Evolutionary conservation across 108 stramenopile genomes (phyloP), one percentile per base, ranked within the genome.

Genomic region (Cyclotella choctawhatcheeana): DNA sequence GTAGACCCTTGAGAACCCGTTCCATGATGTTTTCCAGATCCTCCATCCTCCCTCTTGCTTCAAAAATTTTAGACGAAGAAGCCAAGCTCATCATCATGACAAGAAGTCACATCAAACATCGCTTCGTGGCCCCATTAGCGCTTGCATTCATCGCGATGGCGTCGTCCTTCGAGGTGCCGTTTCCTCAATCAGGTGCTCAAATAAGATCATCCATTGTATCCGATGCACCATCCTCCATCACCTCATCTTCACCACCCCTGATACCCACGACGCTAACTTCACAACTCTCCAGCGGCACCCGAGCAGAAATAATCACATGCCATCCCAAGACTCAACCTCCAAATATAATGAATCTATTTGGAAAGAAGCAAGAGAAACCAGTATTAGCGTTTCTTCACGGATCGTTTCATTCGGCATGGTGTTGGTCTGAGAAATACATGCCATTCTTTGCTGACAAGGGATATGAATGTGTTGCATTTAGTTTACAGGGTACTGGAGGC

Each of bases 361-460:
- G 7, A 25, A 2, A 37, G 44, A 47, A 68, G 48, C 34, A 50
- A 53, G 27, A 53, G 1, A 85, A 78, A 63, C 76, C 84, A 20
- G 50, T 76, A 20, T 43, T 86, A 27, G 68, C 79, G 13, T 83
- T 84, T 44, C 52, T 86, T 4, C 85, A 86, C 35, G 85, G 85
- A 20, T 83, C 85, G 27, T 86, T 83, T 67, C 85, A 86, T 47
- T 76, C 82, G 17, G 51, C 81, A 7, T 86, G 85, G 85, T 86
- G 85, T 63, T 86, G 74, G 71, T 43, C 76, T 5, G 85, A 86
- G 37, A n/a, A 71, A 16, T 86, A 60, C 47, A 68, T 86, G 64
- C 81, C 80, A 0, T 72, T 66, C 70, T 84, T 86, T 70, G 83
- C 69, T 16, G 51, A 54, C 2, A n/a, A 55, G 27, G 85, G 85